A percentile compares a stretch with the other conserved stretches of the same genome.
Conservation (phyloP, 352 stramenopile species). For the Globisporangium canariense region DNA sequence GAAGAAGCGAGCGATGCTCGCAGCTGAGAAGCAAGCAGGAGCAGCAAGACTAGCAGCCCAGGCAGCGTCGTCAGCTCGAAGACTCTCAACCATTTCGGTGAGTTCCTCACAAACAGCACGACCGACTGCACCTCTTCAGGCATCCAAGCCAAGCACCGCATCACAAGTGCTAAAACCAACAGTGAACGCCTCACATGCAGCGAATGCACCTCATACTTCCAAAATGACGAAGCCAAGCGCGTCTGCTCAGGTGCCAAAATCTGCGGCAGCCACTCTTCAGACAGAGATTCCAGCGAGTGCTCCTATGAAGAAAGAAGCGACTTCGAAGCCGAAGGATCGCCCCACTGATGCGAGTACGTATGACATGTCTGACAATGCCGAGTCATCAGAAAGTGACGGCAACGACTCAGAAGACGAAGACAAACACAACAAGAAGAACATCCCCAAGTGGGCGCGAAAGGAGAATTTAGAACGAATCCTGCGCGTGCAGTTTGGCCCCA, state of each 20-base stretch:
- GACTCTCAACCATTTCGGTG: slow-evolving; percentile 1
- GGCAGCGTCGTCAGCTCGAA: slow-evolving; percentile 2
- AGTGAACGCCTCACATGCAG: not conserved
- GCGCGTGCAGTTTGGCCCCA: slow-evolving; percentile 66
- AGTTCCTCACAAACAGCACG: not conserved
- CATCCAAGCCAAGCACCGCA: not conserved
- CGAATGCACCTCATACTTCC: not conserved
- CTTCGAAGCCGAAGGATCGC: slow-evolving; percentile 17
- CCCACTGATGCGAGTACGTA: slow-evolving; percentile 40
- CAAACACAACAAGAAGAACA: slow-evolving; percentile 63
- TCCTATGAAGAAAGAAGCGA: slow-evolving; percentile 2
- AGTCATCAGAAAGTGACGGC: slow-evolving; percentile 47
- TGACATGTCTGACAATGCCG: slow-evolving; percentile 79
- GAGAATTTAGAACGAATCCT: slow-evolving; percentile 72
- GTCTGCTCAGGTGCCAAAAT: not conserved
- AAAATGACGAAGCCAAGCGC: slow-evolving; percentile 3
- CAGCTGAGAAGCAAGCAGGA: slow-evolving; percentile 32
- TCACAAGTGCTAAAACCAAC: not conserved
- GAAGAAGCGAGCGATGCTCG: slow-evolving; percentile 60
- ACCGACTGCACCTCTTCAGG: slow-evolving; percentile 4
- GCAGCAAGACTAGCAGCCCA: slow-evolving; percentile 22
- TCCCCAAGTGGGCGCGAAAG: slow-evolving; percentile 73
- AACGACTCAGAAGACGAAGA: slow-evolving; percentile 39
- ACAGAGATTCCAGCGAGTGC: not conserved
- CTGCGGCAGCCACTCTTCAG: not conserved